Conservation (phyloP, 2,329 filamentous ascomycete species). For the Xylariales sp. region DNA sequence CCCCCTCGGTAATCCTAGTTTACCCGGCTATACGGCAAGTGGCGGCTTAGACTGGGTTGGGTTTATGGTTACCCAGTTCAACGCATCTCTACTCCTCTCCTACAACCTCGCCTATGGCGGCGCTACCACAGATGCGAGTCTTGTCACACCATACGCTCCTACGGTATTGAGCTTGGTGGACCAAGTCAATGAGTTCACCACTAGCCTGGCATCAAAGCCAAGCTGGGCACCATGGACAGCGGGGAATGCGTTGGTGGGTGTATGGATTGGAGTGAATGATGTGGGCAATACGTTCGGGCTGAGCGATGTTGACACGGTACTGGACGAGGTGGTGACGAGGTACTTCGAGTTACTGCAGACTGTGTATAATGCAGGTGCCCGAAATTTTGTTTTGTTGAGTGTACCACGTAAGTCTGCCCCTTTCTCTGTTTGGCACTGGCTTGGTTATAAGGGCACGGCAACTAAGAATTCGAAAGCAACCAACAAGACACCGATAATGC, state of each 20-base stretch:
- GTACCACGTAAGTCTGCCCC: constrained; percentile 11
- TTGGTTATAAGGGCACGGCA: neutral
- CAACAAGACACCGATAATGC: constrained; percentile 2
- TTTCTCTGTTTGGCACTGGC: too few species aligned
- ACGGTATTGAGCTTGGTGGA: constrained; percentile 38
- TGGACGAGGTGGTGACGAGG: constrained; percentile 12
- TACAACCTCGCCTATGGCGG: constrained; percentile 41
- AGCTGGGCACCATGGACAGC: constrained; percentile 13
- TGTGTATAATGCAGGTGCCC: constrained; percentile 14
- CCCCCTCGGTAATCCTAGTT: constrained; percentile 56
- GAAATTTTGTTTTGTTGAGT: constrained; percentile 16
- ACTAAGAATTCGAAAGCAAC: neutral
- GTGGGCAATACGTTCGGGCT: constrained; percentile 25
- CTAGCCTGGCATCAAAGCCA: constrained; percentile 11
- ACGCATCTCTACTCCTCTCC: constrained; percentile 30
- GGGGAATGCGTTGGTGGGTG: constrained; percentile 17
- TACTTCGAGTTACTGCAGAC: constrained; percentile 15
- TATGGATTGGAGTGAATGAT: constrained; percentile 28
- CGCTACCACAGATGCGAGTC: constrained; percentile 36
- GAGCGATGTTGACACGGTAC: constrained; percentile 14
- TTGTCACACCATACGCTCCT: constrained; percentile 40
- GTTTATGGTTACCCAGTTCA: constrained; percentile 31
- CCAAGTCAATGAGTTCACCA: constrained; percentile 25
- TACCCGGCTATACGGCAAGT: constrained; percentile 42
- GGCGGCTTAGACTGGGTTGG: constrained; percentile 42